Base-by-base conservation (phyloP, 2,329 filamentous ascomycete species). In the Fusarium caatingaense region DNA sequence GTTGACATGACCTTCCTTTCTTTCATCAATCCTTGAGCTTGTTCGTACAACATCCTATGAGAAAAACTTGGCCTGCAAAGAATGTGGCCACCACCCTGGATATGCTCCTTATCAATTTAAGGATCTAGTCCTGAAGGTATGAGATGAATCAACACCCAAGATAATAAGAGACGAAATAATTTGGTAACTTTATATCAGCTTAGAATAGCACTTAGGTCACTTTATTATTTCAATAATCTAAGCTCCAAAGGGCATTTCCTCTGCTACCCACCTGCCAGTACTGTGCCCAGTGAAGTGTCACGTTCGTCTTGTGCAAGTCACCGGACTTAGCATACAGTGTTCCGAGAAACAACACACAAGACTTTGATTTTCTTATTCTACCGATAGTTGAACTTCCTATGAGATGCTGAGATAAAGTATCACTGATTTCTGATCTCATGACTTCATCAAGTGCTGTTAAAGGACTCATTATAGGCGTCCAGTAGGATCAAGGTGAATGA, bases 381-480 rank as follows among this genome's bases (percentile, higher is more conserved):
- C 7, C 16, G 8, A 8, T 23, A 23, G 30, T n/a, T 25, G 9
- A 9, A 9, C 4, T 3, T 9, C 5, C 32, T 18, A 8, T 34
- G 15, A 23, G 6, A 4, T 13, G 3, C 5, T 9, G 1, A 32
- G 8, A 4, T 8, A 23, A 7, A 16, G 4, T 10, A 16, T 15
- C 3, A 21, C 12, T 32, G n/a, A 16, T 21, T 0, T 21, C 7
- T 18, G 15, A 11, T 15, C 6, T 4, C 6, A 9, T 16, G 23
- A 51, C n/a, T 16, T 27, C 5, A 20, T 11, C 15, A 13, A 9
- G 10, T 8, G 16, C 1, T 8, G 6, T 21, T 2, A 25, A 27
- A 9, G 20, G 13, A 20, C 16, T 20, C 1, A 6, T 8, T 1
- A 1, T 3, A 10, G 6, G 8, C 13, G 7, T 15, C 20, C 11